phyloP scores from a whole-genome alignment of 768 basidiomycete species.

The Lactarius vividus region DNA sequence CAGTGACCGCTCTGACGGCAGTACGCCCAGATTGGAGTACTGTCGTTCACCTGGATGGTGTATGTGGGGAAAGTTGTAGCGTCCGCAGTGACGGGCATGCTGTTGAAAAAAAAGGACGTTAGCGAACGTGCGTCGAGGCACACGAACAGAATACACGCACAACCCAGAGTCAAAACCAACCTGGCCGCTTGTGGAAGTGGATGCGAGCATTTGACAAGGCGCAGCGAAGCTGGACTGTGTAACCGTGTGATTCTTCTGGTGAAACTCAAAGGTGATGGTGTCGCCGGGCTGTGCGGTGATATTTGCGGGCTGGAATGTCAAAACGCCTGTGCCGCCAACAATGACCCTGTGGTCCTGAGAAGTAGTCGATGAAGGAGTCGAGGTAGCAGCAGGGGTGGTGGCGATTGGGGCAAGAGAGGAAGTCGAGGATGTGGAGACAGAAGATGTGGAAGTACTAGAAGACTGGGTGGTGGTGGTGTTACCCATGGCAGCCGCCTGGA shows the following conservation, averaged over 20 bases:
- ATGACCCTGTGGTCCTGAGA: slow-evolving; percentile 35
- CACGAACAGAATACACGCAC: slow-evolving; percentile 30
- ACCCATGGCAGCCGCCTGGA: slow-evolving; percentile 52
- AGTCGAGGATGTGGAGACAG: slow-evolving; percentile 26
- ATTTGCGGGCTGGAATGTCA: slow-evolving; percentile 36
- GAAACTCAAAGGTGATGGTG: slow-evolving; percentile 42
- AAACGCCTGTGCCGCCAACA: slow-evolving; percentile 32
- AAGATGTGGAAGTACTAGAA: slow-evolving; percentile 9
- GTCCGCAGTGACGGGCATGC: slow-evolving; percentile 48
- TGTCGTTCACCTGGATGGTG: slow-evolving; percentile 54
- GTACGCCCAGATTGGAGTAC: slow-evolving; percentile 54
- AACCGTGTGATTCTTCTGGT: slow-evolving; percentile 40
- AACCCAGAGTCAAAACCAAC: slow-evolving; percentile 42
- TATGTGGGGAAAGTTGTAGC: slow-evolving; percentile 51
- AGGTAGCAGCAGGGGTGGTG: slow-evolving; percentile 32
- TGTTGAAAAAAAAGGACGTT: slow-evolving; percentile 14
- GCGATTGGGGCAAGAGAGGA: slow-evolving; percentile 35
- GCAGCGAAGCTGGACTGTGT: slow-evolving; percentile 39
- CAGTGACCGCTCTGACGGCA: slow-evolving; percentile 53
- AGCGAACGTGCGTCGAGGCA: background rate
- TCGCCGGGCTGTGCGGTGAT: slow-evolving; percentile 39
- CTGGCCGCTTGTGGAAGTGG: slow-evolving; percentile 45
- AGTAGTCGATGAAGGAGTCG: slow-evolving; percentile 17
- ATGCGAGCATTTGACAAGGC: slow-evolving; percentile 40
- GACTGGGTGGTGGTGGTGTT: slow-evolving; percentile 29